Conservation (phyloP, 208 protist species). For the Leishmania braziliensis region DNA sequence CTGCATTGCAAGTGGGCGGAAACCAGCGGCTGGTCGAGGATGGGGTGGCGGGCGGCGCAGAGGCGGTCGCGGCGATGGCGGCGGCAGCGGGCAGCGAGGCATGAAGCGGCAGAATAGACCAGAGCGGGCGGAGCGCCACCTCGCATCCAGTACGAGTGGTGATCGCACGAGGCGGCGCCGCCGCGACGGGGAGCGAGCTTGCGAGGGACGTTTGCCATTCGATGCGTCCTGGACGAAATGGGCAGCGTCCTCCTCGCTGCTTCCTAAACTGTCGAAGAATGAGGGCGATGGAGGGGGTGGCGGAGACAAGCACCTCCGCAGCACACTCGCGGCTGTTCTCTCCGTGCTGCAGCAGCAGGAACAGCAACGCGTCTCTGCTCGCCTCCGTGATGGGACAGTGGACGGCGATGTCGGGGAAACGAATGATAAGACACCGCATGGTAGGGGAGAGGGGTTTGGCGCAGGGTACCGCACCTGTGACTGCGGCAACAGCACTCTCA, state of each 20-base stretch:
- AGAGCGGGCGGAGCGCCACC: not conserved
- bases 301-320: conserved; percentile 1
- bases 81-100: not conserved
- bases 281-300: not conserved
- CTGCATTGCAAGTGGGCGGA: not conserved
- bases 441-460: too few relatives aligned
- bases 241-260: conserved; percentile 18
- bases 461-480: not conserved
- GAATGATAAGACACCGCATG: too few relatives aligned
- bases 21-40: not conserved
- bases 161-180: not conserved
- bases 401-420: not conserved
- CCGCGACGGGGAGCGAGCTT: not conserved
- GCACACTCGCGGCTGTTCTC: not conserved
- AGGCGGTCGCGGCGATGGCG: not conserved
- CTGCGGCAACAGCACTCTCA: not conserved
- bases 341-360: conserved; percentile 5
- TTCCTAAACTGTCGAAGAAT: conserved; percentile 2
- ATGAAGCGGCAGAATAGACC: not conserved
- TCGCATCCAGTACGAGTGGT: not conserved
- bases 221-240: not conserved
- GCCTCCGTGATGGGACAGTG: not conserved
- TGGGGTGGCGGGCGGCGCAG: not conserved
- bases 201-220: not conserved
- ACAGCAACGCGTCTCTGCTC: not conserved